Conservation (phyloP, 345 rosid genomes). For the Brassica cretica region DNA sequence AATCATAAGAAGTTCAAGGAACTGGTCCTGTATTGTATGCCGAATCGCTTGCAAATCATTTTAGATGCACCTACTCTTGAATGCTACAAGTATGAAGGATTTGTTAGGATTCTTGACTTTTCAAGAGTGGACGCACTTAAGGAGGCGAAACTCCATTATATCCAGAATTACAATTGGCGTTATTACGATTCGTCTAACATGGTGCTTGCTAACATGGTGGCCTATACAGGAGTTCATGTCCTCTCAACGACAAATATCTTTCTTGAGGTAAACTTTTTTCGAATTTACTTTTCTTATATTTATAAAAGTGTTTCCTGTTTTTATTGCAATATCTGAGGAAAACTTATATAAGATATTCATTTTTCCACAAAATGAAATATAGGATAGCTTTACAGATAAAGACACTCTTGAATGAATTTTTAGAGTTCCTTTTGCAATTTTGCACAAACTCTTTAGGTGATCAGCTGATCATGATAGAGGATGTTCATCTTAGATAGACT, state of each 20-base stretch:
- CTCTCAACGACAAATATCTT: conserved; percentile 14
- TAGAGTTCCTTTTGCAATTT: background rate
- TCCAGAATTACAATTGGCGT: background rate
- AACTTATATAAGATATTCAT: background rate
- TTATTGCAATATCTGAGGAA: background rate
- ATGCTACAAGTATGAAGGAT: conserved; percentile 22
- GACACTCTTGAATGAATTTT: background rate
- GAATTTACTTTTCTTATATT: background rate
- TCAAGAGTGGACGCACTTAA: background rate
- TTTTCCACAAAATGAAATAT: background rate
- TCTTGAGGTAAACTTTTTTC: conserved; percentile 28
- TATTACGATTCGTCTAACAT: background rate
- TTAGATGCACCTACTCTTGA: conserved; percentile 14
- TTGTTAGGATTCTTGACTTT: background rate
- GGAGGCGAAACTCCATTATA: background rate
- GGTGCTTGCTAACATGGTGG: background rate
- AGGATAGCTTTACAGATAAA: background rate
- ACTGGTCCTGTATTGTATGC: background rate
- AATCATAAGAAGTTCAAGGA: conserved; percentile 17
- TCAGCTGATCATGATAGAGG: background rate
- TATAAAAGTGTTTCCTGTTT: background rate
- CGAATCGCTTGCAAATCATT: background rate
- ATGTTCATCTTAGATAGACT: background rate
- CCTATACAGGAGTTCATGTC: background rate
- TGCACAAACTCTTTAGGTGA: background rate